Conservation (phyloP, 495 filamentous ascomycete species). For the Tuber borchii region DNA sequence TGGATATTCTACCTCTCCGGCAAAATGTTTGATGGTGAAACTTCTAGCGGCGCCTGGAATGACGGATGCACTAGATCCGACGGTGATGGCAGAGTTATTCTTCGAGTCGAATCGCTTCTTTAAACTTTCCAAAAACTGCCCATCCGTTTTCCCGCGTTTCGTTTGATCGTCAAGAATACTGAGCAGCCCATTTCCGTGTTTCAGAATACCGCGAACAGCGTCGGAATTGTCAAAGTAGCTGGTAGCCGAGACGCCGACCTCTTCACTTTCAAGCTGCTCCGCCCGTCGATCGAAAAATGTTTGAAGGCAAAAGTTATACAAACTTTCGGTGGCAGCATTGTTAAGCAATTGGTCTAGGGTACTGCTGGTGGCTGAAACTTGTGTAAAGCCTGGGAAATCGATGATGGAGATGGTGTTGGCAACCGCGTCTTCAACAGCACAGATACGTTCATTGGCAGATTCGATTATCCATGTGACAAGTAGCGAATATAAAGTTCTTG, state of each 20-base stretch:
- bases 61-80: constrained; percentile 59
- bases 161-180: constrained; percentile 95
- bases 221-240: constrained; percentile 98
- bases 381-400: constrained; percentile 93
- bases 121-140: constrained; percentile 81
- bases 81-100: constrained; percentile 72
- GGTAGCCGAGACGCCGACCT: constrained; percentile 77
- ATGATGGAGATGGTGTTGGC: constrained; percentile 89
- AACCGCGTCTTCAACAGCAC: constrained; percentile 79
- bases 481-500: constrained; percentile 89
- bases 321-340: constrained; percentile 83
- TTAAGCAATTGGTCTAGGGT: constrained; percentile 86
- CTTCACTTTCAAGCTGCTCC: constrained; percentile 85
- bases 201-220: constrained; percentile 80
- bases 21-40: constrained; percentile 85
- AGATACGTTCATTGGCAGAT: constrained; percentile 80
- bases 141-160: constrained; percentile 74
- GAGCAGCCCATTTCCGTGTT: constrained; percentile 83
- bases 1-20: constrained; percentile 93
- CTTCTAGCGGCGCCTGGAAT: constrained; percentile 65
- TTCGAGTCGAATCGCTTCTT: constrained; percentile 89
- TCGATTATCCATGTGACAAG: constrained; percentile 90
- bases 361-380: constrained; percentile 71
- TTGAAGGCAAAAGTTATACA: constrained; percentile 88
- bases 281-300: constrained; percentile 93